These are phyloP conservation scores for Hypoxylon fragiforme DNA, from an alignment of 495 filamentous ascomycete genomes.

Conservation along the genomic window DNA sequence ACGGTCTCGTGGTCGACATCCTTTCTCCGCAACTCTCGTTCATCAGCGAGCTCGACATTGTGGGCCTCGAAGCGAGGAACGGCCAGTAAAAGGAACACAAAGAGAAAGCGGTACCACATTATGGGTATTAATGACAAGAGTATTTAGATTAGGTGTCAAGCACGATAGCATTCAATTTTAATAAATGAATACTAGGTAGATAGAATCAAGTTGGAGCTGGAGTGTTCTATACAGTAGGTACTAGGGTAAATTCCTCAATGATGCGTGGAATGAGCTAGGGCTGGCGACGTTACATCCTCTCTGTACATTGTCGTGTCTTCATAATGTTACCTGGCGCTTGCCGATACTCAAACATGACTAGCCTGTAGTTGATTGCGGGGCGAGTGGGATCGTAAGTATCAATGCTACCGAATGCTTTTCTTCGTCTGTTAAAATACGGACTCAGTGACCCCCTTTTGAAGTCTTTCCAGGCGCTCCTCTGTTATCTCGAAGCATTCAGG, in stretches of 20 bases:
- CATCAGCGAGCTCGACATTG: neutral
- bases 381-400: no score
- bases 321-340: slow-evolving; percentile 2
- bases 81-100: neutral
- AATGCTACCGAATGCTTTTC: no score
- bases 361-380: neutral
- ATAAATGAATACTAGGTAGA: no score
- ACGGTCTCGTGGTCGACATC: neutral
- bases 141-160: no score
- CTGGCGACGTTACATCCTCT: slow-evolving; percentile 23
- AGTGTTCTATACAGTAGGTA: no score
- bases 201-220: no score
- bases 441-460: slow-evolving; percentile 17
- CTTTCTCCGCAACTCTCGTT: neutral
- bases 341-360: neutral
- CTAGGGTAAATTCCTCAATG: no score
- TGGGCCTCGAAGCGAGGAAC: slow-evolving; percentile 7
- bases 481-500: slow-evolving; percentile 39
- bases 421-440: slow-evolving; percentile 20
- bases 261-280: no score
- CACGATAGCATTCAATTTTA: no score
- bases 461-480: slow-evolving; percentile 19
- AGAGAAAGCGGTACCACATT: slow-evolving; percentile 4
- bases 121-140: no score
- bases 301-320: slow-evolving; percentile 11